Percentiles rank a stretch among this genome's conserved stretches.
Conservation (phyloP, 805 yeast genomes). For the Yarrowia sp. region DNA sequence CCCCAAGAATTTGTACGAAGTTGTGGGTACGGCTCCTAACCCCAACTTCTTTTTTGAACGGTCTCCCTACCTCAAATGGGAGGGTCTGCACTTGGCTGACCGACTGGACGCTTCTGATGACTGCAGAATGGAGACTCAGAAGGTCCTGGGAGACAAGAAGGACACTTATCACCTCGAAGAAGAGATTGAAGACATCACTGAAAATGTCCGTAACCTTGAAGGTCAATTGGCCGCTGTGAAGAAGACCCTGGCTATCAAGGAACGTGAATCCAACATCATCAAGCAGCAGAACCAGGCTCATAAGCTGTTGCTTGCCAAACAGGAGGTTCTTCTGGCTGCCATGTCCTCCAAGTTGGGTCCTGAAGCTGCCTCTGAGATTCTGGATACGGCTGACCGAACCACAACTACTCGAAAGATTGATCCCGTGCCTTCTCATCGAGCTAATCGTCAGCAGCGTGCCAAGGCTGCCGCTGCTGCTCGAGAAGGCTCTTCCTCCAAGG, state of each 20-base stretch:
- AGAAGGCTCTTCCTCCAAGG: constrained; percentile 13
- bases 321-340: constrained; percentile 13
- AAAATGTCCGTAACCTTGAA: constrained; percentile 3
- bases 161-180: neutral
- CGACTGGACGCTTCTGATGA: constrained; percentile 2
- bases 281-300: constrained; percentile 21
- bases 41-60: constrained; percentile 7
- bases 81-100: constrained; percentile 4
- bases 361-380: constrained; percentile 3
- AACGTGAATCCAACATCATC: constrained; percentile 1
- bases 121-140: neutral
- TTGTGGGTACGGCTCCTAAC: constrained; percentile 3
- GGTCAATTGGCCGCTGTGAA: neutral
- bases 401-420: neutral
- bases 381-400: constrained; percentile 2
- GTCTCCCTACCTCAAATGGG: constrained; percentile 8
- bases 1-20: constrained; percentile 3
- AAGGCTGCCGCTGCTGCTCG: constrained; percentile 10
- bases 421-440: constrained; percentile 1
- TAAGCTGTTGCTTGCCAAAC: constrained; percentile 4
- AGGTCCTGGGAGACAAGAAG: neutral
- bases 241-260: neutral
- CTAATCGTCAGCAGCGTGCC: constrained; percentile 16
- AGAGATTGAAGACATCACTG: neutral
- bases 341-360: constrained; percentile 10